These are phyloP conservation scores for Cornus controversa DNA, from an alignment of 148 eudicot species.

Conservation along the genomic window DNA sequence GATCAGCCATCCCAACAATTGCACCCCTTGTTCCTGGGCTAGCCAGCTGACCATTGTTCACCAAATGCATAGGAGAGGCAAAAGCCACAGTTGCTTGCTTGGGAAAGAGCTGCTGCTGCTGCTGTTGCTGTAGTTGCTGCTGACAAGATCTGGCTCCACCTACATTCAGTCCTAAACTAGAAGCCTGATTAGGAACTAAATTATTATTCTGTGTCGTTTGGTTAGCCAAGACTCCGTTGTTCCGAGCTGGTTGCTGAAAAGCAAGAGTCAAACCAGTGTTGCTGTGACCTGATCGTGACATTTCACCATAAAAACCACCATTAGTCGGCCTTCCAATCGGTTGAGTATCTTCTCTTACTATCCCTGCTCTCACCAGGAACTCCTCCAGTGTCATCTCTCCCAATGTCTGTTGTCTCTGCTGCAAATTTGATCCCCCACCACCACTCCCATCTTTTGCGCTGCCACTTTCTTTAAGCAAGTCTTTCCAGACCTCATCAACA, in stretches of 20 bases:
- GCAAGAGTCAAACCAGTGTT: conserved; percentile 28
- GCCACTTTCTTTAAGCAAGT: conserved; percentile 29
- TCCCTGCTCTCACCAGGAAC: conserved; percentile 49
- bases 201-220: conserved; percentile 13
- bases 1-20: conserved; percentile 13
- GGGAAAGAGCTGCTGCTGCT: conserved; percentile 39
- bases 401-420: conserved; percentile 41
- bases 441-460: conserved; percentile 23
- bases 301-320: conserved; percentile 20
- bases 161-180: conserved; percentile 14
- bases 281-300: conserved; percentile 15
- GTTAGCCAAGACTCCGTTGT: conserved; percentile 21
- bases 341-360: conserved; percentile 46
- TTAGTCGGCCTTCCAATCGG: conserved; percentile 16
- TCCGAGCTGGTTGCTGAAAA: conserved; percentile 35
- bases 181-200: neutral
- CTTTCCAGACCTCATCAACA: conserved; percentile 60
- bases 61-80: conserved; percentile 22
- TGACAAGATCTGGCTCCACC: conserved; percentile 21
- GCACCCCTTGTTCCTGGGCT: conserved; percentile 29
- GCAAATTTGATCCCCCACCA: conserved; percentile 23
- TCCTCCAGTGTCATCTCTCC: conserved; percentile 56
- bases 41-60: conserved; percentile 21
- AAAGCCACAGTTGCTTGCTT: conserved; percentile 42
- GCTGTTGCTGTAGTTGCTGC: conserved; percentile 14